Percentiles rank a stretch among this genome's conserved stretches.
phyloP scores from a whole-genome alignment of 1,284 basidiomycete genomes.

The Sporisorium exsertum region DNA sequence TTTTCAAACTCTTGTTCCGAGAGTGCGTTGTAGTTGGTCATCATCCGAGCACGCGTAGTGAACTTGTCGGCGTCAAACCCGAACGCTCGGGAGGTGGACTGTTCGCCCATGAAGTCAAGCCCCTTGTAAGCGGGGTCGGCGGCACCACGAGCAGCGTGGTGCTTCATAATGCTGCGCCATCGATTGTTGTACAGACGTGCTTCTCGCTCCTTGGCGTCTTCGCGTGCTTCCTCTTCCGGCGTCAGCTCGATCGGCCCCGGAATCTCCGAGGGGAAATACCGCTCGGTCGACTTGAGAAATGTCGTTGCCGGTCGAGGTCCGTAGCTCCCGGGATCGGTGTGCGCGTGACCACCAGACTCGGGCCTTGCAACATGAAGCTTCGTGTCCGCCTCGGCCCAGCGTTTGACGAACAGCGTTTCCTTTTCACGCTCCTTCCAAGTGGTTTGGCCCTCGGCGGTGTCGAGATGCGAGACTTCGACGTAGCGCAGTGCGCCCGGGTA shows the following conservation, averaged over 20 bases:
- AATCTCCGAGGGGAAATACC: slow-evolving; percentile 51
- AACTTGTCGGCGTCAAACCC: slow-evolving; percentile 48
- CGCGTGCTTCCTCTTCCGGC: slow-evolving; percentile 26
- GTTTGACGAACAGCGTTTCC: slow-evolving; percentile 57
- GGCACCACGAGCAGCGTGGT: slow-evolving; percentile 39
- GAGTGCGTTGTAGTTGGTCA: slow-evolving; percentile 62
- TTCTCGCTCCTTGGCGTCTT: slow-evolving; percentile 24
- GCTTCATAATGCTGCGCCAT: slow-evolving; percentile 40
- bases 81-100: slow-evolving; percentile 30
- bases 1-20: slow-evolving; percentile 53
- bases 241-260: slow-evolving; percentile 32
- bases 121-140: slow-evolving; percentile 46
- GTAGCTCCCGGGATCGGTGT: slow-evolving; percentile 22
- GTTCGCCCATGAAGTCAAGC: slow-evolving; percentile 47
- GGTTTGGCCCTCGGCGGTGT: slow-evolving; percentile 58
- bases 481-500: slow-evolving; percentile 57
- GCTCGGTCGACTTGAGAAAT: slow-evolving; percentile 43
- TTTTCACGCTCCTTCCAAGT: slow-evolving; percentile 59
- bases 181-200: slow-evolving; percentile 38
- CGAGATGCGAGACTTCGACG: slow-evolving; percentile 52
- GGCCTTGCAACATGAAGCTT: slow-evolving; percentile 45
- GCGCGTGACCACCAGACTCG: slow-evolving; percentile 11
- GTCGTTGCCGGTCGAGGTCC: slow-evolving; percentile 46
- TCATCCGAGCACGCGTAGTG: slow-evolving; percentile 48
- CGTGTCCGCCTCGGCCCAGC: slow-evolving; percentile 59